Percentiles rank a stretch among this genome's conserved stretches.
Conservation (phyloP, 2,329 filamentous ascomycete genomes). For the Trichoderma aggressivum region DNA sequence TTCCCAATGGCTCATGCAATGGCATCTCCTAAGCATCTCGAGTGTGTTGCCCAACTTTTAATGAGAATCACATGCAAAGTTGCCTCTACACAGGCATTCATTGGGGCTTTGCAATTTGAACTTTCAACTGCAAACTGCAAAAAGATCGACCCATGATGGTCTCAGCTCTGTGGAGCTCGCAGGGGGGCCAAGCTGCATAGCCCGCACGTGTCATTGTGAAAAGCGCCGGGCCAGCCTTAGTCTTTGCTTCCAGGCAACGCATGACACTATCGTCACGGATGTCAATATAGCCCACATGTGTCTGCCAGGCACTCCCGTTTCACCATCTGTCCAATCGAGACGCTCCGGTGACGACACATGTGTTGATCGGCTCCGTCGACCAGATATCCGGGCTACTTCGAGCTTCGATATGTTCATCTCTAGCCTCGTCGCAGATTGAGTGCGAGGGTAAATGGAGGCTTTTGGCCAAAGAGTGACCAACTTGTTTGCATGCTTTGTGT, state of each 20-base stretch:
- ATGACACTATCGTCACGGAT: neutral
- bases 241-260: neutral
- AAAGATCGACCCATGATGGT: constrained; percentile 1
- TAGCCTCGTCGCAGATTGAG: neutral
- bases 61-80: neutral
- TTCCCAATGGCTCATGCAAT: neutral
- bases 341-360: constrained; percentile 12
- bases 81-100: neutral
- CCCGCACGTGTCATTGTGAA: neutral
- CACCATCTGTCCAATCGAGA: neutral
- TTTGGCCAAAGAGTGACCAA: neutral
- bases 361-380: neutral
- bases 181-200: neutral
- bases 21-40: neutral
- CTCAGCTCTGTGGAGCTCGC: constrained; percentile 4
- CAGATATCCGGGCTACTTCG: neutral
- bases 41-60: neutral
- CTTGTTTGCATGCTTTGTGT: neutral
- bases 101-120: neutral
- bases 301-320: constrained; percentile 11
- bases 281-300: neutral
- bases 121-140: neutral
- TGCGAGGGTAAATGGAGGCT: neutral
- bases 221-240: neutral
- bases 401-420: neutral